A percentile compares a stretch with the other conserved stretches of the same genome.
These are phyloP conservation scores for Cryptococcus amylolentus DNA, from an alignment of 1,284 basidiomycete species.

Conservation along the genomic window DNA sequence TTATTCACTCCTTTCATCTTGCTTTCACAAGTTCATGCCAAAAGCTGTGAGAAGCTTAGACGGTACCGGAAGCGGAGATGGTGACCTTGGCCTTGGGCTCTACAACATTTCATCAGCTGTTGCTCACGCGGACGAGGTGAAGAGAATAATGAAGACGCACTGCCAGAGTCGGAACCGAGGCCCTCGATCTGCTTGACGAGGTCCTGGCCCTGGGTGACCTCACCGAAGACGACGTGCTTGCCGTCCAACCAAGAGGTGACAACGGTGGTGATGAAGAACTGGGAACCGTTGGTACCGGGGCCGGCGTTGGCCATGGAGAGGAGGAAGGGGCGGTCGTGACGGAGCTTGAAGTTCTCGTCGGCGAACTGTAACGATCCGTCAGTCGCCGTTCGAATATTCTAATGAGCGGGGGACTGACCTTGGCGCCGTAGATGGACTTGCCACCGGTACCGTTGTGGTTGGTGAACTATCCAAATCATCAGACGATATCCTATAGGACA, in stretches of 20 bases:
- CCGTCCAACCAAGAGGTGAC: slow-evolving; percentile 54
- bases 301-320: slow-evolving; percentile 84
- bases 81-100: slow-evolving; percentile 48
- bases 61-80: slow-evolving; percentile 48
- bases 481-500: neutral
- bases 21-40: neutral
- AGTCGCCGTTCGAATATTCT: too few relatives aligned
- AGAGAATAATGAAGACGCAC: slow-evolving; percentile 22
- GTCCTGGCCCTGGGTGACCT: slow-evolving; percentile 79
- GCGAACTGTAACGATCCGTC: slow-evolving; percentile 58
- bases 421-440: slow-evolving; percentile 70
- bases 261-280: slow-evolving; percentile 78
- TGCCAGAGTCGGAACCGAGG: slow-evolving; percentile 49
- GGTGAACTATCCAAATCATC: slow-evolving; percentile 48
- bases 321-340: slow-evolving; percentile 62
- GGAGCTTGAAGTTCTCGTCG: slow-evolving; percentile 80
- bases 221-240: slow-evolving; percentile 87
- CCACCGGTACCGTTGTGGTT: slow-evolving; percentile 78
- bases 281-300: slow-evolving; percentile 56
- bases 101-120: slow-evolving; percentile 2
- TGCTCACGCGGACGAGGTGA: too few relatives aligned
- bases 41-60: slow-evolving; percentile 19
- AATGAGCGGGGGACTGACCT: too few relatives aligned
- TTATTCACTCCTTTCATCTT: neutral
- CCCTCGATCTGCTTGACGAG: slow-evolving; percentile 57